Conservation (phyloP, 441 rosid genomes). For the Gossypium gossypioides region DNA sequence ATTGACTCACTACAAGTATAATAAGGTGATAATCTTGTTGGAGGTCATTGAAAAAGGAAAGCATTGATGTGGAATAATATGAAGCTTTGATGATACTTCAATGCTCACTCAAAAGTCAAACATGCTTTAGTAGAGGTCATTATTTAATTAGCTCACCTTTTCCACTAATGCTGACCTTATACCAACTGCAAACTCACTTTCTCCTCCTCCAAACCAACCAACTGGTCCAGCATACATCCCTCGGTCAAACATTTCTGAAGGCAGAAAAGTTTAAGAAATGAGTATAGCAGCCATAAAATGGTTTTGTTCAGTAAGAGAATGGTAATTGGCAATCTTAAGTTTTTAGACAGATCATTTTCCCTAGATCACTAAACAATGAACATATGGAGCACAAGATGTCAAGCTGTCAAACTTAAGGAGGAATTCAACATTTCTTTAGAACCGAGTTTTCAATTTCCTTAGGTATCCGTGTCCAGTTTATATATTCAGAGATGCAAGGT, state of each 20-base stretch:
- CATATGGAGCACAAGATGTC: background rate
- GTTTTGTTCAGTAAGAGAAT: background rate
- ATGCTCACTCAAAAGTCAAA: background rate
- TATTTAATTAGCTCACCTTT: constrained; percentile 41
- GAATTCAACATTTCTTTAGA: background rate
- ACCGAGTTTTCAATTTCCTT: background rate
- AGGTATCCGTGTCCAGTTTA: background rate
- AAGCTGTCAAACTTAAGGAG: background rate
- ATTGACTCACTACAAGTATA: background rate
- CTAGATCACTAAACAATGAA: background rate
- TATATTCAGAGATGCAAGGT: background rate
- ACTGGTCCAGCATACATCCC: constrained; percentile 97
- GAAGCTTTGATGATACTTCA: background rate
- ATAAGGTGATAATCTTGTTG: background rate
- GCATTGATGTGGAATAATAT: background rate
- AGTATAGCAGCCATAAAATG: background rate
- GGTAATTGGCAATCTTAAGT: background rate
- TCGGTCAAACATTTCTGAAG: constrained; percentile 73
- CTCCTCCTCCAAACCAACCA: constrained; percentile 96
- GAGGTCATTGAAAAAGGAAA: background rate
- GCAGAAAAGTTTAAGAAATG: constrained; percentile 6
- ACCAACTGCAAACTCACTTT: constrained; percentile 93
- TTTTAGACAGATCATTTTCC: background rate
- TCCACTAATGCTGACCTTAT: constrained; percentile 84
- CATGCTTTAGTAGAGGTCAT: background rate